phyloP scores from a whole-genome alignment of 1,284 basidiomycete genomes.

The Mycosarcoma maydis region DNA sequence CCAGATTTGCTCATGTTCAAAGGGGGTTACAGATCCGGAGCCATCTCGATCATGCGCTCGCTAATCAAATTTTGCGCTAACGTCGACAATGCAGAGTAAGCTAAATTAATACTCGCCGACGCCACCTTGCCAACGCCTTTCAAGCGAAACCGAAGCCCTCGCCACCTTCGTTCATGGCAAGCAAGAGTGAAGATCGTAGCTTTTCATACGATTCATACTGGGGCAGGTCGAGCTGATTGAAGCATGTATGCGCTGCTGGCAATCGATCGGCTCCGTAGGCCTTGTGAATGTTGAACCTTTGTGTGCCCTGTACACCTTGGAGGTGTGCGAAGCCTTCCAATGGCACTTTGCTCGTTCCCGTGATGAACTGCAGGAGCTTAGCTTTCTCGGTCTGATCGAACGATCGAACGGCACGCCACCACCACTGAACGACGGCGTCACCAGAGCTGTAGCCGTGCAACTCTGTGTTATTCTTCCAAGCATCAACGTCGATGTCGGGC shows the following conservation, averaged over 20 bases:
- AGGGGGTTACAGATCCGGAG: constrained; percentile 37
- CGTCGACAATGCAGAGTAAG: constrained; percentile 3
- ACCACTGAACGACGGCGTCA: constrained; percentile 96
- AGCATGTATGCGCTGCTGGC: constrained; percentile 88
- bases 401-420: constrained; percentile 97
- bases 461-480: constrained; percentile 94
- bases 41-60: constrained; percentile 40
- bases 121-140: background rate
- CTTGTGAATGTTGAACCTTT: constrained; percentile 95
- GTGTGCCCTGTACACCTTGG: constrained; percentile 91
- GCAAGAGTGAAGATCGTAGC: constrained; percentile 40
- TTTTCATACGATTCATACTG: constrained; percentile 65
- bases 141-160: constrained; percentile 67
- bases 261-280: constrained; percentile 87
- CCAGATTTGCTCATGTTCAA: constrained; percentile 43
- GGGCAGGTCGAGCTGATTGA: constrained; percentile 68
- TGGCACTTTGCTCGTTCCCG: constrained; percentile 88
- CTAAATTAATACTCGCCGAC: background rate
- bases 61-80: constrained; percentile 28
- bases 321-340: constrained; percentile 90
- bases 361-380: constrained; percentile 88
- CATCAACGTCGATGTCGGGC: constrained; percentile 98
- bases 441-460: constrained; percentile 79
- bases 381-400: constrained; percentile 97
- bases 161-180: constrained; percentile 66